Base-by-base conservation (phyloP, 2,329 filamentous ascomycete genomes). In the Chaetomium olivaceum region DNA sequence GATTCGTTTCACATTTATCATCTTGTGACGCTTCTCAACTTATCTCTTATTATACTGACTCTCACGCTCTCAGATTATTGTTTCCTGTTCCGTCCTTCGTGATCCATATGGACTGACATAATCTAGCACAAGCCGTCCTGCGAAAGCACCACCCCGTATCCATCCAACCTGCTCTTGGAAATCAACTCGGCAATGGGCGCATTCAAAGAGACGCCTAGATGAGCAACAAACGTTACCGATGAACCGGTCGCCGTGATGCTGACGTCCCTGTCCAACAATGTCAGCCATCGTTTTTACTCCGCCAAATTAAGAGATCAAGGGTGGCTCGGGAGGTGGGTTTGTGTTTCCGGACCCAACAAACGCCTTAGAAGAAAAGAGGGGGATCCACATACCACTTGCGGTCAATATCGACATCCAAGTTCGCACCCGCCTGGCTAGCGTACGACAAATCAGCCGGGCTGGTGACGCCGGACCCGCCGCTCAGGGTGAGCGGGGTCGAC, bases 41-140 rank as follows among this genome's bases (percentile, higher is more conserved):
- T n/a, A n/a, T n/a, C n/a, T n/a, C n/a, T n/a, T n/a, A n/a, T n/a
- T n/a, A n/a, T 36, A 9, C 9, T 36, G 9, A 36, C 9, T 3
- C 3, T 12, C 9, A 36, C 3, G 33, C 9, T 31, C 33, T 12
- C 33, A 36, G 33, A 12, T 12, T 36, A 1, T 12, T 36, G 33
- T 36, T 51, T 4, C 27, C 6, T 7, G 25, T 4, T 27, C 6
- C 2, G 14, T 6, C 43, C 3, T 46, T 21, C 19, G 5, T 19
- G 43, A 46, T 19, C 43, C 5, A 3, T 21, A 4, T 46, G 16
- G 36, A 21, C 2, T 19, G 7, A 2, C 3, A 21, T n/a, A 4
- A 9, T 31, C 21, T 31, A 62, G 25, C 51, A 62, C 33, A 62
- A 12, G 1, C 51, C 60, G 11, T 62, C 61, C 43, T 57, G 36